Percentiles rank a stretch among this genome's conserved stretches.
These are phyloP conservation scores for Amylocystis lapponica DNA, from an alignment of 768 basidiomycete genomes.

Conservation along the genomic window DNA sequence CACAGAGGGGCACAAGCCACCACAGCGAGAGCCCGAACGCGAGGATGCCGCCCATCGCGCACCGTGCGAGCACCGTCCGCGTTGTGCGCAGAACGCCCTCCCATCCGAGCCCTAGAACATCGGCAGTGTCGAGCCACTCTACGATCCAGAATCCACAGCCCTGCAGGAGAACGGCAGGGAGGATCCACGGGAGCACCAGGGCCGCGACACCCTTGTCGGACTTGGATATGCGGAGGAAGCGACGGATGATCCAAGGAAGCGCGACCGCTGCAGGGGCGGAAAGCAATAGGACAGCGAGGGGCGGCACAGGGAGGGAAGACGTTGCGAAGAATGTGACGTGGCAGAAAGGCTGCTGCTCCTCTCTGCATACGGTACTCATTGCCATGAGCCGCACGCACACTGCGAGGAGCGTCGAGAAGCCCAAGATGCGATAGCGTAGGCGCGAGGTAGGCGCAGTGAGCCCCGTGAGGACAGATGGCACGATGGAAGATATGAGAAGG, in stretches of 20 bases:
- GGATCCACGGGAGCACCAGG: constrained; percentile 52
- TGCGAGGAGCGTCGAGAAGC: constrained; percentile 62
- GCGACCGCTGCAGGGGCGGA: constrained; percentile 49
- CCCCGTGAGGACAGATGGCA: constrained; percentile 54
- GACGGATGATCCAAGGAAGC: constrained; percentile 50
- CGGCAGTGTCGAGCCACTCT: constrained; percentile 70
- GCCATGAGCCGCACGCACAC: constrained; percentile 71
- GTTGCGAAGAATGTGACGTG: constrained; percentile 85
- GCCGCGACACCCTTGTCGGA: constrained; percentile 72
- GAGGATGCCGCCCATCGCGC: constrained; percentile 43
- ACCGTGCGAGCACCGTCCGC: constrained; percentile 60
- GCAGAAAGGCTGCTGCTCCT: constrained; percentile 91
- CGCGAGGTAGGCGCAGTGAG: constrained; percentile 61
- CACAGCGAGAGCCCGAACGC: constrained; percentile 58
- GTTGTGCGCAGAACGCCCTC: constrained; percentile 39
- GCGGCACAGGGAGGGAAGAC: constrained; percentile 60
- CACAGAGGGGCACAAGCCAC: constrained; percentile 68
- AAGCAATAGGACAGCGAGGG: constrained; percentile 50
- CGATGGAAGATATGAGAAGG: constrained; percentile 61
- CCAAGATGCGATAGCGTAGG: constrained; percentile 71
- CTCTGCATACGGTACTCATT: constrained; percentile 83
- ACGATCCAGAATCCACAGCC: constrained; percentile 71
- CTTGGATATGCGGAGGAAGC: constrained; percentile 58
- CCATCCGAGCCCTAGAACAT: constrained; percentile 36
- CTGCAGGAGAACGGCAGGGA: constrained; percentile 52